Base-by-base conservation (phyloP, 164 flowering plant species). In the Magnolia sinica region DNA sequence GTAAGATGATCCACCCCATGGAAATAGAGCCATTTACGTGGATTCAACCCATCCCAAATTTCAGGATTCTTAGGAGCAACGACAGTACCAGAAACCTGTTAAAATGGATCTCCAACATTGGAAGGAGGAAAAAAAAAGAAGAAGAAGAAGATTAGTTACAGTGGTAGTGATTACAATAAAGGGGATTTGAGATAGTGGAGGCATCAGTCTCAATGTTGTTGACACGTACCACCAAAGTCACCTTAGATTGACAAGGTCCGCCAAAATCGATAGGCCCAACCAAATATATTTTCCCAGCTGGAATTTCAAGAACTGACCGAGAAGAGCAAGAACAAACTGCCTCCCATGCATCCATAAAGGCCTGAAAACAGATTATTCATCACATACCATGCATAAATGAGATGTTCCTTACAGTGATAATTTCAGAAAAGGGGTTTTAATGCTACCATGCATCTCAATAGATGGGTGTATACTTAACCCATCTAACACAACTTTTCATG, bases 21-120 rank as follows among this genome's bases (percentile, higher is more conserved):
- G 79, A 96, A 91, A 79, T 91, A 92, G 65, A 96, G 87, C 99
- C 99, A 96, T 76, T 86, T 92, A 49, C 83, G 84, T 59, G 82
- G 88, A 80, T 91, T 85, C 52, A 86, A 72, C 64, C 92, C 95
- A 70, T 80, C 73, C 98, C 98, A 96, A 19, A 76, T 80, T 37
- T 77, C 82, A 71, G 99, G 99, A 78, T 90, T 88, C 81, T 82
- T 50, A 1, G 97, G 97, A 68, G 99, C 97, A 79, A 87, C 63
- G 50, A 94, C 82, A 4, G 83, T 83, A 74, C 99, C 99, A 67
- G 82, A 81, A 3, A 96, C 81, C 99, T 96, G 81, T 61, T 19
- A 76, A 73, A 69, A 27, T 14, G 59, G 37, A 81, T 4, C 27
- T 18, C 37, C 58, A 77, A 51, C 19, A 16, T 49, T 14, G 51